Percentiles rank a stretch among this genome's conserved stretches.
These are phyloP conservation scores for Zanthoxylum bungeanum DNA, from an alignment of 345 rosid species.

Conservation along the genomic window DNA sequence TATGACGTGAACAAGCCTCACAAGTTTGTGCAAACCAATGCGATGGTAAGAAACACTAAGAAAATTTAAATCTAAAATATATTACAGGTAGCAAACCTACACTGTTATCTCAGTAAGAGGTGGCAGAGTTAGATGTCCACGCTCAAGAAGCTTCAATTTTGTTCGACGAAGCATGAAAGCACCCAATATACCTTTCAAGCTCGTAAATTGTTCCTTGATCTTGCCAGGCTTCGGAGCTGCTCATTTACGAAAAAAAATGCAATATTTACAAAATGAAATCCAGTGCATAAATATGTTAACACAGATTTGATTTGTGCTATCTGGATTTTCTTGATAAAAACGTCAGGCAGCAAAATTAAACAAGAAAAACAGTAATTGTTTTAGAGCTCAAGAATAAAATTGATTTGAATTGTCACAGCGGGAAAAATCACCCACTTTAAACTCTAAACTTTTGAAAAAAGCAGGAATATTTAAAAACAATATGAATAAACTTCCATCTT, in stretches of 20 bases:
- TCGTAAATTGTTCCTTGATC: conserved; percentile 44
- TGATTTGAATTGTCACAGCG: background rate
- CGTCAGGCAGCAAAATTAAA: background rate
- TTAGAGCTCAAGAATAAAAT: background rate
- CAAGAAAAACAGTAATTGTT: background rate
- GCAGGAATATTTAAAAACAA: background rate
- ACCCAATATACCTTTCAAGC: conserved; percentile 51
- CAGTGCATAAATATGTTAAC: background rate
- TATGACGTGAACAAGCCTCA: background rate
- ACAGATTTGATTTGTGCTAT: background rate
- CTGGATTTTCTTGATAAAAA: background rate
- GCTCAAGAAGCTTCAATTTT: conserved; percentile 63
- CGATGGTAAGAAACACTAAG: background rate
- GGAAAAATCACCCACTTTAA: background rate
- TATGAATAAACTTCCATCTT: background rate
- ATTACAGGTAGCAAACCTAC: conserved; percentile 36
- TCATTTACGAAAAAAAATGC: conserved; percentile 17
- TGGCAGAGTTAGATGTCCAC: conserved; percentile 71
- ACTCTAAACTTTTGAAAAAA: background rate
- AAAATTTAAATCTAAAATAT: background rate
- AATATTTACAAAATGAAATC: background rate
- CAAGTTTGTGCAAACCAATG: background rate
- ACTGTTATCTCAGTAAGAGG: conserved; percentile 83
- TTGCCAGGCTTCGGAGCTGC: conserved; percentile 39
- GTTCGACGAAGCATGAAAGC: conserved; percentile 92